Base-by-base conservation (phyloP, 2,329 filamentous ascomycete species). In the Fusarium sp. region DNA sequence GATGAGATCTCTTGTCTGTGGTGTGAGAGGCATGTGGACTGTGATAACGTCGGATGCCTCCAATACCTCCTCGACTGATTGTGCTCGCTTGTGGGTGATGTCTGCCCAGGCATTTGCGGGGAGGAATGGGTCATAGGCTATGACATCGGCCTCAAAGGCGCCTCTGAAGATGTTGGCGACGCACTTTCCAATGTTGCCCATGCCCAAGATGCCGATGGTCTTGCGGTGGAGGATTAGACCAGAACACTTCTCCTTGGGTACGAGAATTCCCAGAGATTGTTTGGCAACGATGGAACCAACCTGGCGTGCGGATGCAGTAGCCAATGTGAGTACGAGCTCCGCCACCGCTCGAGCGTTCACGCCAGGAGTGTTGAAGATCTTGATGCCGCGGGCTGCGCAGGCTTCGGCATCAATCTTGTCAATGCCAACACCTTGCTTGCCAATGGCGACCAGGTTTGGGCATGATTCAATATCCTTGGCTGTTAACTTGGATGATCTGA, bases 311-410 rank as follows among this genome's bases (percentile, higher is more conserved):
- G 80, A 77, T 0, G 77, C 70, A 64, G 79, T 78, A 0, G 77
- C 74, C 13, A 83, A 73, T 0, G 79, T 70, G 5, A 82, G 62
- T 0, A 78, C 78, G 6, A 78, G 71, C 60, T 83, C 81, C 0
- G 81, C 81, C 0, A 83, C 81, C 2, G 81, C 77, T 2, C 78
- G 77, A 0, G 79, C 78, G 63, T 81, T 85, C 0, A 82, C 79
- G 1, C 82, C 83, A 0, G 82, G 83, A 0, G 83, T 85, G 62
- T 84, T 84, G 67, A 81, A 77, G 27, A 85, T 79, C n/a, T 77
- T 77, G 67, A 85, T 81, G 0, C 76, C 79, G 0, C 79, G 75
- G 2, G 74, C 71, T 4, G 73, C 66, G 57, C 81, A 83, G 3
- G 82, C 81, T 0, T 71, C 71, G 11, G 73, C 70, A 58, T 84